Conservation (phyloP, 305 asterid genomes). For the Solanum hybrid region DNA sequence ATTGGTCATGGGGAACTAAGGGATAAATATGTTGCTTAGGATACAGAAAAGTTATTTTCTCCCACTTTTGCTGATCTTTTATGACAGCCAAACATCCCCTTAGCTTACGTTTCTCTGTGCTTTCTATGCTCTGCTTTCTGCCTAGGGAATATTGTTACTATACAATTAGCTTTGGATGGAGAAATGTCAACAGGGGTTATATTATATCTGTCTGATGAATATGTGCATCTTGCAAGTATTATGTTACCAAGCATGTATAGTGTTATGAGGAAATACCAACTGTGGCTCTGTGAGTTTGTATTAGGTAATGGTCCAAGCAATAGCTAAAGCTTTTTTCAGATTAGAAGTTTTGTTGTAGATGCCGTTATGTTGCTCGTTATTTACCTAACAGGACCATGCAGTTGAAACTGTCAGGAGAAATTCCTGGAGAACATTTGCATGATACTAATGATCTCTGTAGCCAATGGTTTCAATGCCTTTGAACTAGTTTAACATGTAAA, state of each 20-base stretch:
- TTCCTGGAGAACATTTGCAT: not conserved
- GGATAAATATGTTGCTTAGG: not conserved
- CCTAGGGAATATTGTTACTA: not conserved
- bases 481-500: not conserved
- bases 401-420: not conserved
- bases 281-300: not conserved
- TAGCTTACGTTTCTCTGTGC: not conserved
- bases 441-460: not conserved
- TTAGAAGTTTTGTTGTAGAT: not conserved
- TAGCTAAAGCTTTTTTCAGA: not conserved
- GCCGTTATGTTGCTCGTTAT: not conserved
- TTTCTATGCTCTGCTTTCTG: not conserved
- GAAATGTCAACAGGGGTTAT: not conserved
- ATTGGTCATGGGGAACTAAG: not conserved
- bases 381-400: not conserved
- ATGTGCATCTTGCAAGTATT: not conserved
- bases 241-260: not conserved
- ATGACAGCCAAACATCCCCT: not conserved
- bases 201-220: not conserved
- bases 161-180: not conserved
- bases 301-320: not conserved
- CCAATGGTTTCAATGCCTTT: not conserved
- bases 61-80: not conserved
- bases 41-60: not conserved
- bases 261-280: not conserved